Percentiles rank a stretch among this genome's conserved stretches.
These are phyloP conservation scores for Penicillium cosmopolitanum DNA, from an alignment of 495 filamentous ascomycete genomes.

Conservation along the genomic window DNA sequence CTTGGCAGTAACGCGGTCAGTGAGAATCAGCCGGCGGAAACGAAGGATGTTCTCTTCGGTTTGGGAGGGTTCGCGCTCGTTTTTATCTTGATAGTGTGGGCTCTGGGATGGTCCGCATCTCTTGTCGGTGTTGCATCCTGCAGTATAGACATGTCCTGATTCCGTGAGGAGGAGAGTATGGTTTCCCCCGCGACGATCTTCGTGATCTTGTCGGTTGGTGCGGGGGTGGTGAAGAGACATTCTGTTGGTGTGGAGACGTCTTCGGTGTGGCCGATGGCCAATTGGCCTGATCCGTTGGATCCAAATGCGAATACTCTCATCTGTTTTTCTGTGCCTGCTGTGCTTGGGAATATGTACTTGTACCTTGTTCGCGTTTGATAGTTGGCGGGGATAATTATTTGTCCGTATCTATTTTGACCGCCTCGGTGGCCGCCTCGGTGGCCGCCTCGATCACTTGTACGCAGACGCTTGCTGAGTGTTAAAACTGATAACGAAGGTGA, in stretches of 20 bases:
- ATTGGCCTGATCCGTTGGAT: slow-evolving; percentile 87
- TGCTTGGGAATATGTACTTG: not conserved
- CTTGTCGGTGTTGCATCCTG: slow-evolving; percentile 63
- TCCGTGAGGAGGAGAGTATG: slow-evolving; percentile 75
- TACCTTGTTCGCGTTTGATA: not conserved
- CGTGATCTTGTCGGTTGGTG: slow-evolving; percentile 26
- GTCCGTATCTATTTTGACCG: slow-evolving; percentile 10
- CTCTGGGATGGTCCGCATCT: slow-evolving; percentile 33
- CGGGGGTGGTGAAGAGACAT: slow-evolving; percentile 52
- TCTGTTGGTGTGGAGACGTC: slow-evolving; percentile 70
- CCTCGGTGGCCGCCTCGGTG: not conserved
- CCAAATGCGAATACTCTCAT: slow-evolving; percentile 78
- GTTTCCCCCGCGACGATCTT: slow-evolving; percentile 79
- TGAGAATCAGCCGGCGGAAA: slow-evolving; percentile 35
- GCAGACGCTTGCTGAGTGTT: too few species aligned
- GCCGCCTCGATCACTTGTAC: slow-evolving; percentile 3
- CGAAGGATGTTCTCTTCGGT: slow-evolving; percentile 14
- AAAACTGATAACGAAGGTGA: too few species aligned
- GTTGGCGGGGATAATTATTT: not conserved
- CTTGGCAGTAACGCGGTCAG: slow-evolving; percentile 11
- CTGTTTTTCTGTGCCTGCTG: not conserved
- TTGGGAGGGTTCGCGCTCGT: not conserved
- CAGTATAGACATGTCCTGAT: slow-evolving; percentile 59
- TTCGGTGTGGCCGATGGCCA: slow-evolving; percentile 75
- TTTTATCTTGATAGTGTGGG: not conserved